Conservation (phyloP, 768 basidiomycete genomes). For the Leccinum barrowsii region DNA sequence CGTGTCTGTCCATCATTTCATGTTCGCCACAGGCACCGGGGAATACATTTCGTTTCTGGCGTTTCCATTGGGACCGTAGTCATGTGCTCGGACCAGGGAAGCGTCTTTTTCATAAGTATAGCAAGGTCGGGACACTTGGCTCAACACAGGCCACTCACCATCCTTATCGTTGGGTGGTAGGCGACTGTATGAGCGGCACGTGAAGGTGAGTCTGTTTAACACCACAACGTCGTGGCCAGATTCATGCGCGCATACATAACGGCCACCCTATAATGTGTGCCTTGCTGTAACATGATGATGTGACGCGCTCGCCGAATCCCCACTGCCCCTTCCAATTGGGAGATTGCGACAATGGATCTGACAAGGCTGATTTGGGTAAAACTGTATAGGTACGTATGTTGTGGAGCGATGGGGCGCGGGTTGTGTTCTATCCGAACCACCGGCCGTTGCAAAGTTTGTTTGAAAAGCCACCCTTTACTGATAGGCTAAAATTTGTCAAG, state of each 20-base stretch:
- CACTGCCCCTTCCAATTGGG: not conserved
- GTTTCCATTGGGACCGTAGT: conserved; percentile 25
- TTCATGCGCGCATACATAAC: not conserved
- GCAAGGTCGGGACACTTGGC: not conserved
- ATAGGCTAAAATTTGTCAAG: not conserved
- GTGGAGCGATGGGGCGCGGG: conserved; percentile 12
- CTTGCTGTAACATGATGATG: not conserved
- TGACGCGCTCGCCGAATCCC: not conserved
- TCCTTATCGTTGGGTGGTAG: not conserved
- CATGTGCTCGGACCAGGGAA: conserved; percentile 10
- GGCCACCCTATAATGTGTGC: not conserved
- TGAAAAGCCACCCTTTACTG: not conserved
- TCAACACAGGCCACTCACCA: not conserved
- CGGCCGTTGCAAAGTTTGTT: not conserved
- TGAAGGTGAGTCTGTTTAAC: not conserved
- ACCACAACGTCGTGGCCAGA: not conserved
- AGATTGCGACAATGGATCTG: not conserved
- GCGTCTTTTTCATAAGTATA: not conserved
- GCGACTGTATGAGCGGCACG: not conserved
- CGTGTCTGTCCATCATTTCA: conserved; percentile 21
- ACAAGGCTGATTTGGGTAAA: not conserved
- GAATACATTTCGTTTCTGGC: conserved; percentile 14
- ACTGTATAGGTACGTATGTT: not conserved
- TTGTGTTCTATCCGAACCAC: not conserved
- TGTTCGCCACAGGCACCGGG: conserved; percentile 30